Evolutionary conservation across 148 eudicot species (phyloP).

Genomic region (Silene latifolia): DNA sequence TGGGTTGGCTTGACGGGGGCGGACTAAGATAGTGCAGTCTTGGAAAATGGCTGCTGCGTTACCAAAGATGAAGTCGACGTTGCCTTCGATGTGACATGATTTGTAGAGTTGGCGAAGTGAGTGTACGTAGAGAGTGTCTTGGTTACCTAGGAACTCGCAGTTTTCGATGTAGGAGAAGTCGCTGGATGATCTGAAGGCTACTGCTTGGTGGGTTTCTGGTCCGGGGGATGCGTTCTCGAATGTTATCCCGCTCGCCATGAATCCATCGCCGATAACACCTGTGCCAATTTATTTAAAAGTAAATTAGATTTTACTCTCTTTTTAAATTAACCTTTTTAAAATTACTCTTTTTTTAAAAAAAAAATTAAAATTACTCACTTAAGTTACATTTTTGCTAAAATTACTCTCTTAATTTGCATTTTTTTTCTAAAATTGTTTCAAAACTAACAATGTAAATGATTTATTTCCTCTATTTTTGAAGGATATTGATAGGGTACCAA

Average conservation of each 20-base stretch:
- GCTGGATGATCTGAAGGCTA: conserved; percentile 31
- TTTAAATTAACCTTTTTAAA: too few relatives aligned
- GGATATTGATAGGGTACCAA: too few relatives aligned
- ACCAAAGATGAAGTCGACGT: conserved; percentile 37
- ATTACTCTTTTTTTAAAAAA: too few relatives aligned
- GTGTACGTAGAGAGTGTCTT: conserved; percentile 35
- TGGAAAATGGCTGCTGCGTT: conserved; percentile 36
- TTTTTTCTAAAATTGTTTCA: too few relatives aligned
- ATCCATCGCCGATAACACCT: conserved; percentile 27
- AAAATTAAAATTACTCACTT: too few relatives aligned
- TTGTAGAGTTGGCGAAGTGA: conserved; percentile 32
- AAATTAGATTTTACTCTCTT: too few relatives aligned
- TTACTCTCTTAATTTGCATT: too few relatives aligned
- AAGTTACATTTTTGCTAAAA: too few relatives aligned
- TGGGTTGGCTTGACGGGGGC: conserved; percentile 27
- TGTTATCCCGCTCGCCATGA: conserved; percentile 32
- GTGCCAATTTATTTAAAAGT: not conserved
- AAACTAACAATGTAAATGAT: too few relatives aligned
- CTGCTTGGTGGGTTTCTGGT: conserved; percentile 30
- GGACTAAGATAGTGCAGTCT: conserved; percentile 31
- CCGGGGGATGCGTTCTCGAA: conserved; percentile 33
- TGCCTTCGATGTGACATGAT: conserved; percentile 31
- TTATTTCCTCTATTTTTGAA: too few relatives aligned
- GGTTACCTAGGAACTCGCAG: conserved; percentile 34
- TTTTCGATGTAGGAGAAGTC: conserved; percentile 33